Percentiles rank a stretch among this genome's conserved stretches.
phyloP scores from a whole-genome alignment of 768 basidiomycete genomes.

The Naganishia vaughanmartiniae region DNA sequence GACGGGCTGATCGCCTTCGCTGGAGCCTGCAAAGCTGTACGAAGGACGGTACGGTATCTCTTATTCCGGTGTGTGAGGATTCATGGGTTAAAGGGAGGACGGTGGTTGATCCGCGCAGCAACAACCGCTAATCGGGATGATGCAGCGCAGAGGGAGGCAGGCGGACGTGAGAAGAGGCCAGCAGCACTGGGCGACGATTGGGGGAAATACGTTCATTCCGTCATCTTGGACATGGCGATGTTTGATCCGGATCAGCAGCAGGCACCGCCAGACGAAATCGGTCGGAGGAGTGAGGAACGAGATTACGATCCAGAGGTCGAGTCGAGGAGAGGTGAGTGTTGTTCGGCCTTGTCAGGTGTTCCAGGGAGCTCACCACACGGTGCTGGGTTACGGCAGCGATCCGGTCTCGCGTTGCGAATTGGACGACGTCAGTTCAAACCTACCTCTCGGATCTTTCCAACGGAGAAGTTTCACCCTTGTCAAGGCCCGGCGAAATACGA shows the following conservation, averaged over 20 bases:
- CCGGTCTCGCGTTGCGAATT: slow-evolving; percentile 1
- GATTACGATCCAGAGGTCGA: background rate
- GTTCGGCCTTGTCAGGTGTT: background rate
- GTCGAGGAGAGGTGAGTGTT: background rate
- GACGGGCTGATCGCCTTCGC: slow-evolving; percentile 40
- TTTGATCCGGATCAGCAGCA: slow-evolving; percentile 41
- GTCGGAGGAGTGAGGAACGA: background rate
- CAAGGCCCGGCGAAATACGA: background rate
- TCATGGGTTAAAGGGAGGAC: slow-evolving; percentile 35
- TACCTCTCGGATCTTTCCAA: slow-evolving; percentile 2
- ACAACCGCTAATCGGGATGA: background rate
- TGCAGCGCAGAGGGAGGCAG: background rate
- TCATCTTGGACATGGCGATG: slow-evolving; percentile 49
- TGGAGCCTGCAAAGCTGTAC: slow-evolving; percentile 36
- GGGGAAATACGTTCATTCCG: slow-evolving; percentile 46
- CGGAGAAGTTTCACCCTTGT: background rate
- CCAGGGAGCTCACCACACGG: background rate
- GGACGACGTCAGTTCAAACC: slow-evolving; percentile 3
- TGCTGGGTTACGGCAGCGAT: background rate
- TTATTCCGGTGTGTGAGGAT: slow-evolving; percentile 46
- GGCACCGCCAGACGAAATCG: background rate
- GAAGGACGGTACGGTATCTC: slow-evolving; percentile 41
- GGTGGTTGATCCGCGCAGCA: slow-evolving; percentile 35
- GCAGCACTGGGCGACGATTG: slow-evolving; percentile 29
- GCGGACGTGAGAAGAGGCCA: background rate